Evolutionary conservation across 2,329 filamentous ascomycete species (phyloP).

Genomic region (Pseudocercospora fijiensis): DNA sequence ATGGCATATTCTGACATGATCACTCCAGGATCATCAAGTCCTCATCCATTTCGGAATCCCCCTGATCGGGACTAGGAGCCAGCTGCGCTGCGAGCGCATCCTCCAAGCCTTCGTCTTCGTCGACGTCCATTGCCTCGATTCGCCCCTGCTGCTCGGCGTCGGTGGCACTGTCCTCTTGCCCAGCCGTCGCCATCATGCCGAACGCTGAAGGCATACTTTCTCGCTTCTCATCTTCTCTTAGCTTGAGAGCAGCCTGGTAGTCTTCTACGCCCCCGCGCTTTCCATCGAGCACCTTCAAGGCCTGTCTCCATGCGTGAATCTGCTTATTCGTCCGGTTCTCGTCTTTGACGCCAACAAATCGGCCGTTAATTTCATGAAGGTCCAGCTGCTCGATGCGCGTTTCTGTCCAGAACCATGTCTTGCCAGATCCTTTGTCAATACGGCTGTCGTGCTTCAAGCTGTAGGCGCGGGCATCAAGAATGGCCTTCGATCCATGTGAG

Average conservation of each 20-base stretch:
- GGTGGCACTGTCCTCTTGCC: slow-evolving; percentile 12
- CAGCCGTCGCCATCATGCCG: slow-evolving; percentile 21
- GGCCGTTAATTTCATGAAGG: slow-evolving; percentile 39
- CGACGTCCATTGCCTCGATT: slow-evolving; percentile 7
- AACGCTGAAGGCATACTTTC: slow-evolving; percentile 12
- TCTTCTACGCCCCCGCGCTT: slow-evolving; percentile 30
- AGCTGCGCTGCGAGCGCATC: background rate
- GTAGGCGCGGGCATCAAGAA: slow-evolving; percentile 50
- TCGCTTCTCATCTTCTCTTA: slow-evolving; percentile 21
- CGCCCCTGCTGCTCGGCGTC: slow-evolving; percentile 17
- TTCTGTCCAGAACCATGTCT: slow-evolving; percentile 60
- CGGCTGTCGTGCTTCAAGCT: slow-evolving; percentile 50
- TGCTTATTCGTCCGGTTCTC: slow-evolving; percentile 23
- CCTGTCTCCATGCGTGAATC: slow-evolving; percentile 30
- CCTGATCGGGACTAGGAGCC: background rate
- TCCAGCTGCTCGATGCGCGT: slow-evolving; percentile 57
- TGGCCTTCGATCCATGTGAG: slow-evolving; percentile 46
- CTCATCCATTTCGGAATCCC: background rate
- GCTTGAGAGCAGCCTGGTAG: slow-evolving; percentile 28
- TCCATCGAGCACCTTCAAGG: slow-evolving; percentile 33
- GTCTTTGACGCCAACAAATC: slow-evolving; percentile 25
- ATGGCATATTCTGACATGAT: background rate
- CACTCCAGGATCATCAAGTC: background rate
- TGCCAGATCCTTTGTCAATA: slow-evolving; percentile 41
- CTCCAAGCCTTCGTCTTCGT: slow-evolving; percentile 4